Percentiles rank a stretch among this genome's conserved stretches.
Evolutionary conservation across 2,329 filamentous ascomycete genomes (phyloP).

Genomic region (Shiraia bambusicola): DNA sequence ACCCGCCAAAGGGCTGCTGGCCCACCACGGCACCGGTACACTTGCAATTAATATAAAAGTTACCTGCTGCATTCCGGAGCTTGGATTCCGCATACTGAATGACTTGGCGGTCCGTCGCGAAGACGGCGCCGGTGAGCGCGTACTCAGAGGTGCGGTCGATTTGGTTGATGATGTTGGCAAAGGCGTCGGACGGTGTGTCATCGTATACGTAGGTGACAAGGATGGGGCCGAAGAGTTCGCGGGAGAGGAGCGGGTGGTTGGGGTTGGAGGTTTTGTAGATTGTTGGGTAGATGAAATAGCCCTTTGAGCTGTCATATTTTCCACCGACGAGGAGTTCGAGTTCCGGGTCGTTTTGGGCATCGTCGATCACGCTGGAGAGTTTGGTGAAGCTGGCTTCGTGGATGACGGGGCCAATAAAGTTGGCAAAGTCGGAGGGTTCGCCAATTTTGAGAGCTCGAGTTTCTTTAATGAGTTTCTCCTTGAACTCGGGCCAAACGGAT

Average conservation of each 20-base stretch:
- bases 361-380: conserved; percentile 73
- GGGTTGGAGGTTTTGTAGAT: conserved; percentile 76
- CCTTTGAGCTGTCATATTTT: conserved; percentile 73
- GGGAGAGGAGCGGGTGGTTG: conserved; percentile 70
- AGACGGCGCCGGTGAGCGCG: conserved; percentile 74
- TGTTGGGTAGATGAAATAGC: conserved; percentile 83
- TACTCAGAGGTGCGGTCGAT: conserved; percentile 76
- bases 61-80: conserved; percentile 72
- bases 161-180: conserved; percentile 60
- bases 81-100: conserved; percentile 69
- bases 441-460: conserved; percentile 71
- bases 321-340: conserved; percentile 75
- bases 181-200: conserved; percentile 61
- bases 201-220: conserved; percentile 76
- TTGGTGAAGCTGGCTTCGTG: conserved; percentile 81
- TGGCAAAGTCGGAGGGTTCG: conserved; percentile 66
- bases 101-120: conserved; percentile 67
- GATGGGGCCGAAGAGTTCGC: conserved; percentile 81
- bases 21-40: conserved; percentile 56
- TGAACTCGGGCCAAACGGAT: conserved; percentile 73
- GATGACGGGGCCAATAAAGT: conserved; percentile 88
- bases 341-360: conserved; percentile 72
- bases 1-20: conserved; percentile 56
- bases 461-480: conserved; percentile 66
- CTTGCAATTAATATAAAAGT: conserved; percentile 88